Conservation (phyloP, 495 filamentous ascomycete genomes). For the Penicillium bovifimosum region DNA sequence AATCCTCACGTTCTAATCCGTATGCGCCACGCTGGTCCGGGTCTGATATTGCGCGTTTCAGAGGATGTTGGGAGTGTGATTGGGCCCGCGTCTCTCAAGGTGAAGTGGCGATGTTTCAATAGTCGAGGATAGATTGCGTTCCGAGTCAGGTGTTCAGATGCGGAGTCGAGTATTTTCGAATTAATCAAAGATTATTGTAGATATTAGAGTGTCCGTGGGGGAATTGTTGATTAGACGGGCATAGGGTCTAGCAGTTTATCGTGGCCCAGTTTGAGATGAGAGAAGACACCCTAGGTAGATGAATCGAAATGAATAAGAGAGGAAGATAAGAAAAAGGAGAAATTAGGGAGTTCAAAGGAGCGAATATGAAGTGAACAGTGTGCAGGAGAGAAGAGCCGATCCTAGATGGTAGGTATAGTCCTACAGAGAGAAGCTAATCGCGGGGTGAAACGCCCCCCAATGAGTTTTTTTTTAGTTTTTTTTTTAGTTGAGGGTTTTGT, state of each 20-base stretch:
- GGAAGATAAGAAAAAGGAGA: slow-evolving; percentile 14
- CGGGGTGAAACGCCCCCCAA: slow-evolving; percentile 33
- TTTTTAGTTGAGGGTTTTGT: slow-evolving; percentile 7
- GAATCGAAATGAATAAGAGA: slow-evolving; percentile 12
- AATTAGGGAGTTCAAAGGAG: slow-evolving; percentile 25
- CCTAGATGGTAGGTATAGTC: slow-evolving; percentile 23
- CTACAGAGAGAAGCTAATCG: slow-evolving; percentile 32
- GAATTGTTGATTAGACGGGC: not conserved
- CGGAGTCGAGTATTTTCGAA: slow-evolving; percentile 12
- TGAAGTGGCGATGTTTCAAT: slow-evolving; percentile 11
- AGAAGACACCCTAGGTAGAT: slow-evolving; percentile 6
- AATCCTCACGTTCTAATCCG: slow-evolving; percentile 13
- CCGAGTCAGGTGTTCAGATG: not conserved
- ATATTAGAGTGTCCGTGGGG: slow-evolving; percentile 22
- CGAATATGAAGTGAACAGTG: slow-evolving; percentile 23
- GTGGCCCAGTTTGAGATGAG: slow-evolving; percentile 14
- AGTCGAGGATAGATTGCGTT: slow-evolving; percentile 26
- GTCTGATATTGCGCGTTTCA: slow-evolving; percentile 24
- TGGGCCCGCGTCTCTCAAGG: slow-evolving; percentile 5
- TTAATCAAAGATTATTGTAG: slow-evolving; percentile 29
- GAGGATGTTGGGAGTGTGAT: slow-evolving; percentile 7
- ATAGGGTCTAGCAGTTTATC: slow-evolving; percentile 18
- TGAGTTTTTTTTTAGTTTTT: slow-evolving; percentile 16
- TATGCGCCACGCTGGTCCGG: slow-evolving; percentile 17
- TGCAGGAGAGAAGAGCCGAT: slow-evolving; percentile 14